phyloP scores from a whole-genome alignment of 306 rosid species.

The Lupinus albus region DNA sequence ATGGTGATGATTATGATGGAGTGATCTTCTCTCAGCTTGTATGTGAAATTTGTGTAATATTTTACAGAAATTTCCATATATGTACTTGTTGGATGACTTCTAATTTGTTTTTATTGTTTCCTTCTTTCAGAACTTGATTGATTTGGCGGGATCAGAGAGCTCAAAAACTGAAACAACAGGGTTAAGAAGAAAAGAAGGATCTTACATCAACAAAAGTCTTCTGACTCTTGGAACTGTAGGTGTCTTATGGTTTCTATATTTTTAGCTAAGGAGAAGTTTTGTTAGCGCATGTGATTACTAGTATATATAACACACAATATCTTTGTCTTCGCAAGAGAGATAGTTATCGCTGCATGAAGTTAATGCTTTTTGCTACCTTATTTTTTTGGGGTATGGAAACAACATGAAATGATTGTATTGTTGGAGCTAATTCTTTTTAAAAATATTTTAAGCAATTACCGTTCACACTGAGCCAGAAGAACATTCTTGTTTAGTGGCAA shows the following conservation, averaged over 20 bases:
- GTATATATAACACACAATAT: slow-evolving; percentile 18
- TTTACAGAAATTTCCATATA: background rate
- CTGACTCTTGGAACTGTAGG: slow-evolving; percentile 98
- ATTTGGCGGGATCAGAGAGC: slow-evolving; percentile 99
- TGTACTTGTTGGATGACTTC: background rate
- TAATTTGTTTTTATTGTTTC: slow-evolving; percentile 28
- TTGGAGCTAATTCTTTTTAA: slow-evolving; percentile 26
- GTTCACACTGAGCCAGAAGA: slow-evolving; percentile 1
- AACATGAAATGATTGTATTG: slow-evolving; percentile 8
- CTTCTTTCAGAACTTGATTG: slow-evolving; percentile 78
- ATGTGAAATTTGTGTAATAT: slow-evolving; percentile 41
- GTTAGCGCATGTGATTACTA: background rate
- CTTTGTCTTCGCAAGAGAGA: slow-evolving; percentile 23
- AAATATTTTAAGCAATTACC: slow-evolving; percentile 4
- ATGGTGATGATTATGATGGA: slow-evolving; percentile 97
- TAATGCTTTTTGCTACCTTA: background rate
- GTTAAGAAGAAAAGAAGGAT: slow-evolving; percentile 94
- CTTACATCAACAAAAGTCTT: slow-evolving; percentile 97
- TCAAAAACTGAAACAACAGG: slow-evolving; percentile 99
- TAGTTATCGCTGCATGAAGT: background rate
- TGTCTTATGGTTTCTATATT: slow-evolving; percentile 36
- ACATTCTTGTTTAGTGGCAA: background rate
- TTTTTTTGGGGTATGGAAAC: slow-evolving; percentile 22
- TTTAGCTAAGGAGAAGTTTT: slow-evolving; percentile 22
- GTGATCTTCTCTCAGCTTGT: slow-evolving; percentile 99